Evolutionary conservation across 2,329 filamentous ascomycete species (phyloP).

Genomic region (Neofusicoccum sp.): DNA sequence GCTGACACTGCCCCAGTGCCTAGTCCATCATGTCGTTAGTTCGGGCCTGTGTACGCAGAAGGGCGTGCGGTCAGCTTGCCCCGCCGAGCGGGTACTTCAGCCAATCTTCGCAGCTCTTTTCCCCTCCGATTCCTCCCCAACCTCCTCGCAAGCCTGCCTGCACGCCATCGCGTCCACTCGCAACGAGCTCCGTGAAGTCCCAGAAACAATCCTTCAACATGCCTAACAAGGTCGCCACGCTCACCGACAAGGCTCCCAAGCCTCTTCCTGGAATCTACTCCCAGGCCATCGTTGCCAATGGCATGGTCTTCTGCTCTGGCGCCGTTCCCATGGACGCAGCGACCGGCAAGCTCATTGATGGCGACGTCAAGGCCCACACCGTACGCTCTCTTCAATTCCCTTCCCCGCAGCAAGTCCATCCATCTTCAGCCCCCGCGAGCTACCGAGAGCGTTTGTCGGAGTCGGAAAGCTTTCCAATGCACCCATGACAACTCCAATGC

Average conservation of each 20-base stretch:
- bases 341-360: slow-evolving; percentile 16
- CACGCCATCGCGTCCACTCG: not conserved
- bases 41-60: not conserved
- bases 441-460: too few relatives aligned
- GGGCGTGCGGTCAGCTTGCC: not conserved
- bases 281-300: slow-evolving; percentile 18
- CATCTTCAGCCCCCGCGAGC: too few relatives aligned
- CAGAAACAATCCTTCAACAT: not conserved
- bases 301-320: slow-evolving; percentile 17
- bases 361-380: slow-evolving; percentile 12
- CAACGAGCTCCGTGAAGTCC: not conserved
- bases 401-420: not conserved
- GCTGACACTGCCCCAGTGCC: not conserved
- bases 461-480: not conserved
- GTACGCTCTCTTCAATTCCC: not conserved
- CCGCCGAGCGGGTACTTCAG: not conserved
- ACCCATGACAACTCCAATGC: too few relatives aligned
- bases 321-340: slow-evolving; percentile 4
- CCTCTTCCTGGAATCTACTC: slow-evolving; percentile 15
- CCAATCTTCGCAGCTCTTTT: not conserved
- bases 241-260: slow-evolving; percentile 17
- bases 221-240: slow-evolving; percentile 14
- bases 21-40: not conserved
- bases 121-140: not conserved
- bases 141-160: not conserved